Evolutionary conservation across 1,139 yeast species (phyloP).

Genomic region (Blastobotrys elegans): DNA sequence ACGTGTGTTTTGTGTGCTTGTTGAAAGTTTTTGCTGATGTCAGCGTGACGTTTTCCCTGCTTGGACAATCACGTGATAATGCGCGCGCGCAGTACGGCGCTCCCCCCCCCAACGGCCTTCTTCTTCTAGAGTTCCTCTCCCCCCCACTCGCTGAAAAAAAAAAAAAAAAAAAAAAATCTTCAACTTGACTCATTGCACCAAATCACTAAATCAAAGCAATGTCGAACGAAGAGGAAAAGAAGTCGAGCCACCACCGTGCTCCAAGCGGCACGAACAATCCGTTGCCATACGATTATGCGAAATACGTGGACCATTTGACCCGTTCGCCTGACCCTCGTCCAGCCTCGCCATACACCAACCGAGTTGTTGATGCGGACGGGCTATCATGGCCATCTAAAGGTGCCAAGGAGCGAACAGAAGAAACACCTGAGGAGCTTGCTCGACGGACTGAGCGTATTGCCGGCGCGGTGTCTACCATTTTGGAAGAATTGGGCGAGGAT

Average conservation of each 20-base stretch:
- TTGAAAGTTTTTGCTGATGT: no score
- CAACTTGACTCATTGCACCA: no score
- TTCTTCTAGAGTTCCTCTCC: no score
- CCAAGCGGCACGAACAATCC: conserved; percentile 23
- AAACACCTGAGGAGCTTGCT: conserved; percentile 54
- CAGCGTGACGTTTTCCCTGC: no score
- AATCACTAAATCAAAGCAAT: no score
- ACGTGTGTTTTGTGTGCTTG: no score
- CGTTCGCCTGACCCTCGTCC: conserved; percentile 64
- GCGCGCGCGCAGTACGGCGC: no score
- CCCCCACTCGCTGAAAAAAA: no score
- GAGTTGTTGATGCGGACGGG: conserved; percentile 87
- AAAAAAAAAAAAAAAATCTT: no score
- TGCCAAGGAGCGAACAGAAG: conserved; percentile 68
- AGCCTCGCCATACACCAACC: conserved; percentile 79
- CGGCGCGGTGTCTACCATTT: conserved; percentile 74
- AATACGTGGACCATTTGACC: conserved; percentile 36
- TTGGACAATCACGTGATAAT: no score
- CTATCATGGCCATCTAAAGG: conserved; percentile 94
- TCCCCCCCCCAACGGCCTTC: no score
- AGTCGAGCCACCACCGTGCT: conserved; percentile 23
- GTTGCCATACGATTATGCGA: conserved; percentile 31
- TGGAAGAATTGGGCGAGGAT: conserved; percentile 89
- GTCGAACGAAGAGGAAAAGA: no score
- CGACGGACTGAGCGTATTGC: conserved; percentile 72